These are phyloP conservation scores for Suhomyces atakaporum DNA, from an alignment of 1,139 yeast genomes.

Conservation along the genomic window DNA sequence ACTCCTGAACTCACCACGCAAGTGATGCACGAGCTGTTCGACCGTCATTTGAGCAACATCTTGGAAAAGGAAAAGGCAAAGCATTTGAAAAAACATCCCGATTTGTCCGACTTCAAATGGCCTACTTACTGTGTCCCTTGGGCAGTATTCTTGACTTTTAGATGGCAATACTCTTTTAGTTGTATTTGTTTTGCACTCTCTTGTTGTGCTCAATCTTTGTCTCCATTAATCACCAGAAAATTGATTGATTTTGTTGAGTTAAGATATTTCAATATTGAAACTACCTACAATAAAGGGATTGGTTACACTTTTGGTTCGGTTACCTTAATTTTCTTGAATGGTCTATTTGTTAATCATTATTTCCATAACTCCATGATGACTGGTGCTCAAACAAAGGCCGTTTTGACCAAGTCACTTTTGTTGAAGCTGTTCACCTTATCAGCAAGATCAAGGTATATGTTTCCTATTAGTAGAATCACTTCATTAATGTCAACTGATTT, in stretches of 20 bases:
- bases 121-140: slow-evolving; percentile 37
- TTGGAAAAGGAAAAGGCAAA: slow-evolving; percentile 25
- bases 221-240: slow-evolving; percentile 43
- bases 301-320: slow-evolving; percentile 47
- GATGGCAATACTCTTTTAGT: slow-evolving; percentile 37
- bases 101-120: slow-evolving; percentile 36
- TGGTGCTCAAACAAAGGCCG: slow-evolving; percentile 49
- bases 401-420: slow-evolving; percentile 42
- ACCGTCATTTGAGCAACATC: slow-evolving; percentile 25
- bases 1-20: slow-evolving; percentile 43
- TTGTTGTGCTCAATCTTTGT: slow-evolving; percentile 41
- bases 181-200: slow-evolving; percentile 39
- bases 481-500: slow-evolving; percentile 49
- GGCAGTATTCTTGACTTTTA: slow-evolving; percentile 42
- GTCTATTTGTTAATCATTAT: slow-evolving; percentile 45
- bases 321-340: slow-evolving; percentile 40
- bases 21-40: slow-evolving; percentile 37
- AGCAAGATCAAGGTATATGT: slow-evolving; percentile 35
- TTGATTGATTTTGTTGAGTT: slow-evolving; percentile 45
- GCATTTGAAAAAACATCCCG: slow-evolving; percentile 27
- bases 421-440: slow-evolving; percentile 43
- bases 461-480: slow-evolving; percentile 44
- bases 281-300: slow-evolving; percentile 38
- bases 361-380: slow-evolving; percentile 48
- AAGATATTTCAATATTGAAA: slow-evolving; percentile 37